phyloP scores from a whole-genome alignment of 306 rosid species.

The Boehmeria nivea region DNA sequence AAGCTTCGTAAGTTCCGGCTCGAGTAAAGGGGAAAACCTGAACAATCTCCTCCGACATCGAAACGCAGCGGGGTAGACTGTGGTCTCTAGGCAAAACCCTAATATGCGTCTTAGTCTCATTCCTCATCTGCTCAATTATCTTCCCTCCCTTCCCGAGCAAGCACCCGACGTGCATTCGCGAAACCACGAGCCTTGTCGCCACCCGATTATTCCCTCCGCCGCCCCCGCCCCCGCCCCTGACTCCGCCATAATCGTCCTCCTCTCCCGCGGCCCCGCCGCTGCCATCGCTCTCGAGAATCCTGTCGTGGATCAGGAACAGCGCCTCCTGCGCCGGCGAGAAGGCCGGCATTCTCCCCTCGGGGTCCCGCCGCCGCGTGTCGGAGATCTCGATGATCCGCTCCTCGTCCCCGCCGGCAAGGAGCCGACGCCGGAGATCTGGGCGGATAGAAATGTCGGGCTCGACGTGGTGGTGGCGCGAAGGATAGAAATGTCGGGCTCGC shows the following conservation, averaged over 20 bases:
- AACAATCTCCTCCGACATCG: constrained; percentile 96
- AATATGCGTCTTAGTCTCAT: constrained; percentile 93
- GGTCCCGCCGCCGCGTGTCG: constrained; percentile 94
- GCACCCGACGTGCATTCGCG: constrained; percentile 95
- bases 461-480: too few species aligned
- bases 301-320: constrained; percentile 67
- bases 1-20: too few species aligned
- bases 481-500: too few species aligned
- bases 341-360: constrained; percentile 86
- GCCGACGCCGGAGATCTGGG: too few species aligned
- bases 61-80: constrained; percentile 88
- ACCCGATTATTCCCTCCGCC: constrained; percentile 50
- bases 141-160: constrained; percentile 96
- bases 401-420: constrained; percentile 87
- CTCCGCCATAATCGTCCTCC: constrained; percentile 46
- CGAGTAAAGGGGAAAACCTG: constrained; percentile 57
- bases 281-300: constrained; percentile 80
- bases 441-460: too few species aligned
- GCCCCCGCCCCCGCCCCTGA: constrained; percentile 40
- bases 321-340: constrained; percentile 99
- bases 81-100: constrained; percentile 95
- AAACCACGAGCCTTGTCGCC: constrained; percentile 82
- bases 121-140: constrained; percentile 99
- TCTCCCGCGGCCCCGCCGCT: constrained; percentile 53
- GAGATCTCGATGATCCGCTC: constrained; percentile 91